phyloP scores from a whole-genome alignment of 495 filamentous ascomycete species.

The Aspergillus sparsus region DNA sequence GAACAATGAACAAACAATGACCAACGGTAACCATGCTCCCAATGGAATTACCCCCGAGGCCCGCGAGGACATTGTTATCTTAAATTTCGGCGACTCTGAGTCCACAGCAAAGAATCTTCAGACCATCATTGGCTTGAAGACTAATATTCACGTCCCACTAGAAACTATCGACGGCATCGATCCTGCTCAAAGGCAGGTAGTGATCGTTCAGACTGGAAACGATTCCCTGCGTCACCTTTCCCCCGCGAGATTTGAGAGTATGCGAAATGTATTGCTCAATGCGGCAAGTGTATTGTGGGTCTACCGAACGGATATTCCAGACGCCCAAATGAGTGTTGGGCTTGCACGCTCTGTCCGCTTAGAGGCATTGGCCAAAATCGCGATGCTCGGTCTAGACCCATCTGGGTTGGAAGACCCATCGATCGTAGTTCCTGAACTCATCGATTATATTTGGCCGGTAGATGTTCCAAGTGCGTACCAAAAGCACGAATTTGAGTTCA shows the following conservation, averaged over 20 bases:
- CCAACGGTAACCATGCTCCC: not conserved
- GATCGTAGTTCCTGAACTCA: not conserved
- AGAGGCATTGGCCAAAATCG: not conserved
- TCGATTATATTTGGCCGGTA: not conserved
- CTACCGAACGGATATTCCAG: not conserved
- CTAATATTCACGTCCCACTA: not conserved
- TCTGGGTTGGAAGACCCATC: not conserved
- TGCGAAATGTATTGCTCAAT: not conserved
- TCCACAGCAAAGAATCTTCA: not conserved
- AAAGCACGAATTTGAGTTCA: not conserved
- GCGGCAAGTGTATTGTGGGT: not conserved
- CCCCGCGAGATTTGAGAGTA: not conserved
- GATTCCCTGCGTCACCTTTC: not conserved
- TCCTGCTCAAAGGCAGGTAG: not conserved
- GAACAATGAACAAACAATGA: not conserved
- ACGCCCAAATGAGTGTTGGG: not conserved
- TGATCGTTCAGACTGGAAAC: not conserved
- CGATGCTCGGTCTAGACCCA: not conserved
- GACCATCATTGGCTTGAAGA: no score
- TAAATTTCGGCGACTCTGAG: not conserved
- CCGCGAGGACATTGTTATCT: not conserved
- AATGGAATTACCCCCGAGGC: not conserved
- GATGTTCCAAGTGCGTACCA: not conserved
- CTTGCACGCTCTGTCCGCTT: not conserved
- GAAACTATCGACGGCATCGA: not conserved